Base-by-base conservation (phyloP, 345 rosid genomes). In the Rhodomyrtus tomentosa region DNA sequence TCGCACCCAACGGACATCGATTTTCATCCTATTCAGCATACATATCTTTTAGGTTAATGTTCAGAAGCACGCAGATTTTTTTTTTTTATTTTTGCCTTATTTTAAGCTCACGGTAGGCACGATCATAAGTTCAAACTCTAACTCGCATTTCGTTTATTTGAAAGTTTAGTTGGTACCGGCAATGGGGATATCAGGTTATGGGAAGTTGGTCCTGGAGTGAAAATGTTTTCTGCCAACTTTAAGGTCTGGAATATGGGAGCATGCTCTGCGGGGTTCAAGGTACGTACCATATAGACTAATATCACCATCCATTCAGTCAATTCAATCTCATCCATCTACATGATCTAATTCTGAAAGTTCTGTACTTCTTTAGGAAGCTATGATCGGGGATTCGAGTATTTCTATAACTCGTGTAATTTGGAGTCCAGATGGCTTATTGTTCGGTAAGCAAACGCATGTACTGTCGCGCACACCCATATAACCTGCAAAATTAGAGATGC, bases 1-100 rank as follows among this genome's bases (percentile, higher is more conserved):
- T 93, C 93, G 83, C 84, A 92, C 85, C 94, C 93, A 29, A 89
- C 84, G 84, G 92, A 93, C 96, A 90, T 95, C 92, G 98, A 92
- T 85, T 96, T 96, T 86, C 98, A 95, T 89, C 99, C 99, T 48
- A 83, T 89, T 86, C 87, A 86, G 51, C 95, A 92, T 54, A 90
- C 92, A 83, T 81, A 87, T 86, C 97, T 96, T 85, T 90, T 96
- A 89, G 98, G 99, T 95, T 86, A 22, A 53, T 55, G 12, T 45
- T 59, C 20, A 27, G 15, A 59, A 59, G 27, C 73, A 59, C 10
- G 3, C 73, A 27, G 73, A 50, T 8, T 38, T 48, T 32, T 42
- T 59, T 6, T 42, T 42, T 5, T 6, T 45, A n/a, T 45, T 45
- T 45, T 45, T 45, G 10, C 24, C 24, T 32, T 27, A 13, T 49